These are phyloP conservation scores for Kwoniella heveanensis DNA, from an alignment of 768 basidiomycete genomes.

Conservation along the genomic window DNA sequence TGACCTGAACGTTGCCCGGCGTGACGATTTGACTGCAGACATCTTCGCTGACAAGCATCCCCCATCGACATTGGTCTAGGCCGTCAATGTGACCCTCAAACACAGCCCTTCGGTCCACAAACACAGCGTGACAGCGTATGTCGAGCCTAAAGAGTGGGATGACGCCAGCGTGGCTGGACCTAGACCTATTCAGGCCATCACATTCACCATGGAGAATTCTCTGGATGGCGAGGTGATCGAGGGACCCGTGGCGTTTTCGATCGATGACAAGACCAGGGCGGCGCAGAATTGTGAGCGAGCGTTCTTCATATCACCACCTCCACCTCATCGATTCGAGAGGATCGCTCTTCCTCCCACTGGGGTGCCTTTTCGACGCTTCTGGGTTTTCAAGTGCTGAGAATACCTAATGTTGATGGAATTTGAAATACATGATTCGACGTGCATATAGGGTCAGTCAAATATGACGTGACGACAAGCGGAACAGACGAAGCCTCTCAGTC, in stretches of 20 bases:
- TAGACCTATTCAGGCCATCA: slow-evolving; percentile 54
- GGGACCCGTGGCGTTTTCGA: slow-evolving; percentile 58
- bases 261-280: slow-evolving; percentile 26
- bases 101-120: slow-evolving; percentile 66
- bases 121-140: slow-evolving; percentile 70
- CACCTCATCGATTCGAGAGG: no score
- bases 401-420: no score
- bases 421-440: not conserved
- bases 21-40: no score
- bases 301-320: not conserved
- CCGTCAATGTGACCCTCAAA: slow-evolving; percentile 60
- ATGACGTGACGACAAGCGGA: slow-evolving; percentile 59
- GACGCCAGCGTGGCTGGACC: slow-evolving; percentile 1
- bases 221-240: slow-evolving; percentile 57
- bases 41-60: not conserved
- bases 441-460: slow-evolving; percentile 66
- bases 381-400: no score
- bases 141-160: slow-evolving; percentile 62
- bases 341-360: no score
- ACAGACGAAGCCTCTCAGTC: slow-evolving; percentile 15
- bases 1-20: no score
- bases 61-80: not conserved
- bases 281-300: slow-evolving; percentile 45
- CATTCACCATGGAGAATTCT: slow-evolving; percentile 61
- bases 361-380: no score